Base-by-base conservation (phyloP, 1,284 basidiomycete genomes). In the Heterobasidion irregulare region DNA sequence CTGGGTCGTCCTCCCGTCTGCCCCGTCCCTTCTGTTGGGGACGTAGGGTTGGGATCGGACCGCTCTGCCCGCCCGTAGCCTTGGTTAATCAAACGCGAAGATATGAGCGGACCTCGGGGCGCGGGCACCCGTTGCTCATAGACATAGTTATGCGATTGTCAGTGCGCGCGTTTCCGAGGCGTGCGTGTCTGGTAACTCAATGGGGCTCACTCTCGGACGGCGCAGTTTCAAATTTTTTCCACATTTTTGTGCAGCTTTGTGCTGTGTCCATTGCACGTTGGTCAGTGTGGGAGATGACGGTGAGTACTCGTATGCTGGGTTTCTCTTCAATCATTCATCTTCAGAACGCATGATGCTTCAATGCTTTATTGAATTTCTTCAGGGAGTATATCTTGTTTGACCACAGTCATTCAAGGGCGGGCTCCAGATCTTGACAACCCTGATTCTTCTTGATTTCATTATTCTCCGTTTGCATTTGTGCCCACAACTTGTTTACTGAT, bases 151-250 rank as follows among this genome's bases (percentile, higher is more conserved):
- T 90, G 81, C 86, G 87, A 83, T 88, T 83, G 83, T 78, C 61
- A 74, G 73, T 44, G 57, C 26, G 26, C 18, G 56, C 16, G 5
- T 44, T 26, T 61, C 51, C 47, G 65, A 69, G 26, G 77, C 4
- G 26, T 5, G 26, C 26, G 26, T 26, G 26, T 26, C 75, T 7
- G 70, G 79, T 75, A 88, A 89, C 87, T 76, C 79, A 89, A 90
- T 89, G 87, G 88, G 87, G 87, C 87, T 90, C 84, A 89, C 85
- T 89, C 84, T 86, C 79, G 69, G 72, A 74, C 79, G 81, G 77
- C 80, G 76, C 70, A 67, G 64, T 64, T 55, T 59, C 62, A 26
- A 19, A 58, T 32, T 52, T 77, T 79, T 82, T 82, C 78, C 77
- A 72, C 72, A 49, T 53, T 19, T 46, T 12, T 52, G 57, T 55